phyloP scores from a whole-genome alignment of 345 rosid genomes.

The Punica granatum region DNA sequence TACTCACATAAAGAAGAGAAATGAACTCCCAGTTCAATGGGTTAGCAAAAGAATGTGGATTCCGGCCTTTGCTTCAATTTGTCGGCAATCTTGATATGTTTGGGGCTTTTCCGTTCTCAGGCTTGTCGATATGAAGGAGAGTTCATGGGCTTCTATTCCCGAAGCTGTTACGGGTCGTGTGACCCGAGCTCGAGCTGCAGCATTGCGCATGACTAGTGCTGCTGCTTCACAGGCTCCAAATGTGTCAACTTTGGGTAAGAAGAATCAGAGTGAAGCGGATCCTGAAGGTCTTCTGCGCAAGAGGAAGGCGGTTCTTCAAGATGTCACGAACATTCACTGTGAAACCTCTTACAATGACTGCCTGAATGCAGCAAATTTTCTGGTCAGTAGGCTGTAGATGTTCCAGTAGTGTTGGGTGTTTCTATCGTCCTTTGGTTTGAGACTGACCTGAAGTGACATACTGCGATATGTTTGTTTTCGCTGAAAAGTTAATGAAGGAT shows the following conservation, averaged over 20 bases:
- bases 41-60: too few species aligned
- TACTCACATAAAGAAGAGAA: too few species aligned
- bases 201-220: slow-evolving; percentile 33
- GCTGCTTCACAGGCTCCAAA: slow-evolving; percentile 25
- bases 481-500: not conserved
- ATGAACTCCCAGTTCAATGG: not conserved
- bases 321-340: slow-evolving; percentile 61
- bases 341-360: slow-evolving; percentile 32
- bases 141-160: slow-evolving; percentile 21
- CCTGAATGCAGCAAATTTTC: slow-evolving; percentile 42
- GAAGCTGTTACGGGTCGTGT: slow-evolving; percentile 38
- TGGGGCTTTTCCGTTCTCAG: slow-evolving; percentile 5
- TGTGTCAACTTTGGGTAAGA: slow-evolving; percentile 50
- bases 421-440: not conserved
- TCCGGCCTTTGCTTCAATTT: not conserved
- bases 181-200: slow-evolving; percentile 70
- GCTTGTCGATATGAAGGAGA: slow-evolving; percentile 48
- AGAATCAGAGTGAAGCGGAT: slow-evolving; percentile 22
- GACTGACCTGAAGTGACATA: not conserved
- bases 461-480: too few species aligned
- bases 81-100: not conserved
- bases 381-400: slow-evolving; percentile 29
- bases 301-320: slow-evolving; percentile 65
- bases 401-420: not conserved
- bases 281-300: slow-evolving; percentile 26